Evolutionary conservation across 2,329 filamentous ascomycete species (phyloP).

Genomic region (Hypomyces rosellus): DNA sequence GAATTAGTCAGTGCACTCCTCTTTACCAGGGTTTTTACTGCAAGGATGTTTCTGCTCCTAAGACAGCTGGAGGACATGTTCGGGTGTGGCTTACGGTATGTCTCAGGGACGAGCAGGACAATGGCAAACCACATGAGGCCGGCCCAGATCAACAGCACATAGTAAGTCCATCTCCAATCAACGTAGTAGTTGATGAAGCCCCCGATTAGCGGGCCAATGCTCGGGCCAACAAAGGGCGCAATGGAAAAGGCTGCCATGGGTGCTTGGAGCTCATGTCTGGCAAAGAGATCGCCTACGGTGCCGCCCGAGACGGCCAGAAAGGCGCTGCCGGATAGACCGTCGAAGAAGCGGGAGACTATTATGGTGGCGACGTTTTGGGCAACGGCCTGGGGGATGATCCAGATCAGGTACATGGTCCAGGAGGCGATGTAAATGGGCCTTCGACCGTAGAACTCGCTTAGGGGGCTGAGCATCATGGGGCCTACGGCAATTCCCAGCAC

Average conservation of each 20-base stretch:
- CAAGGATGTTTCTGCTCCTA: neutral
- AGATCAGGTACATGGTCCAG: constrained; percentile 69
- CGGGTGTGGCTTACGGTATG: constrained; percentile 51
- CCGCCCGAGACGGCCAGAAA: constrained; percentile 73
- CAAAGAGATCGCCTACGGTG: constrained; percentile 77
- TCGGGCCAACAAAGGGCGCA: constrained; percentile 57
- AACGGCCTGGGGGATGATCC: constrained; percentile 74
- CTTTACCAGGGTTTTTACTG: too few relatives aligned
- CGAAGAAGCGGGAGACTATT: constrained; percentile 70
- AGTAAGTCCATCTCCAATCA: constrained; percentile 78
- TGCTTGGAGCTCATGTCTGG: constrained; percentile 58
- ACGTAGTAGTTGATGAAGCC: constrained; percentile 77
- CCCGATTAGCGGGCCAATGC: constrained; percentile 56
- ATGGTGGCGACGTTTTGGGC: constrained; percentile 78
- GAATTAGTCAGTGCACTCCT: too few relatives aligned
- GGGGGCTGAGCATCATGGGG: constrained; percentile 55
- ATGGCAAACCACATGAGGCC: constrained; percentile 58
- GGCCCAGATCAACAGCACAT: constrained; percentile 77
- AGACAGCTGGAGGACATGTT: neutral
- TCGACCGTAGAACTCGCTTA: constrained; percentile 76
- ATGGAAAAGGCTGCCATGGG: constrained; percentile 80
- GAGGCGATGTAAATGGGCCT: constrained; percentile 73
- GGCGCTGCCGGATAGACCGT: constrained; percentile 63
- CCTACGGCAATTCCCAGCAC: constrained; percentile 67
- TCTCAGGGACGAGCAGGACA: constrained; percentile 73